Evolutionary conservation across 352 stramenopile species (phyloP), one percentile per base, ranked within the genome.

Genomic region (Halophytophthora batemanensis): DNA sequence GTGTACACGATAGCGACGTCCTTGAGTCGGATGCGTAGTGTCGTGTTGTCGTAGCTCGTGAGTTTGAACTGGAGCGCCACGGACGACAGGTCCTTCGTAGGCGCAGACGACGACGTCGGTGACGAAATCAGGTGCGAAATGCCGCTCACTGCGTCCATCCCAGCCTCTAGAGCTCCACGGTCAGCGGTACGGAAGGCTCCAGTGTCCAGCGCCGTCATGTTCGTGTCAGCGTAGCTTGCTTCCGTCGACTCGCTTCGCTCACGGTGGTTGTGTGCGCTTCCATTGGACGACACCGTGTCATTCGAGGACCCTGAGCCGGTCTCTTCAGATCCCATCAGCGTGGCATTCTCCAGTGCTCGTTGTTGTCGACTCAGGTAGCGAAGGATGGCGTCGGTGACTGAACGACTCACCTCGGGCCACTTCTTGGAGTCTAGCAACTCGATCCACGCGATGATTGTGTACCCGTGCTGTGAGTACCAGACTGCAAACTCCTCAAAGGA

Each of bases 1-100:
- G 82, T 95, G 60, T 91, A 95, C 15, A 95, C 80, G 38, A 91
- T 90, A 0, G 84, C 84, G 0, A 95, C 82, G 40, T 95, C 84
- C 45, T 91, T 90, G 14, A 95, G 53, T 4, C 84, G 82, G 59
- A 95, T 93, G 10, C 79, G 77, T 22, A 95, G 57, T 2, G 71
- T 74, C 17, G 74, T 90, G 45, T 85, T 88, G 55, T 94, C 83
- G 51, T 87, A 94, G 40, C 65, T 90, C 10, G 79, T 95, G n/a
- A 95, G 57, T 50, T 92, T 91, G 62, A 95, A 95, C 42, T 93
- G 82, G 13, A 95, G 52, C 15, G 81, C 84, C 19, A 95, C 69
- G 3, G 81, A 86, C 1, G 77, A 83, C 23, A 92, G 50, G 47
- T 90, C 75, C 39, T 86, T 78, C 10, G 51, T 38, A 50, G 63